These are phyloP conservation scores for Geotrichum aggregatum DNA, from an alignment of 1,139 yeast genomes.

Conservation along the genomic window DNA sequence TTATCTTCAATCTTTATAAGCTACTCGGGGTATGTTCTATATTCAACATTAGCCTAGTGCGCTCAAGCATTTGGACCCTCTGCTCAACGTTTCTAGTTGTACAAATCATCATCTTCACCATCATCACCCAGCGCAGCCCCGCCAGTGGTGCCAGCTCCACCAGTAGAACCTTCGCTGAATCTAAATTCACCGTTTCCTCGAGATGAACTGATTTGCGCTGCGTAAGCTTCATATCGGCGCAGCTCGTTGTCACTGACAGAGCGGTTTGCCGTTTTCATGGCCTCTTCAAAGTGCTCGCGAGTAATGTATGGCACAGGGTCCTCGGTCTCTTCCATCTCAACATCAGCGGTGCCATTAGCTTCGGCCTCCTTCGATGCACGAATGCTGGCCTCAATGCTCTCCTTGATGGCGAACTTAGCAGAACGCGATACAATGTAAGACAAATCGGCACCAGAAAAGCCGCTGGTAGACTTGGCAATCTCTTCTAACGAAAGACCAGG, in stretches of 20 bases:
- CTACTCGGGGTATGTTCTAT: neutral
- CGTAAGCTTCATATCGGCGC: constrained; percentile 97
- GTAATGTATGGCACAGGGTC: constrained; percentile 96
- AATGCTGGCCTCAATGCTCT: constrained; percentile 78
- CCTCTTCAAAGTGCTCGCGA: constrained; percentile 92
- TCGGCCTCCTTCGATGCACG: constrained; percentile 47
- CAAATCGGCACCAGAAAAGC: constrained; percentile 99
- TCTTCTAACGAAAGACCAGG: constrained; percentile 87
- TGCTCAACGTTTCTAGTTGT: constrained; percentile 49
- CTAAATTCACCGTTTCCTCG: constrained; percentile 65
- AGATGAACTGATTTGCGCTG: constrained; percentile 92
- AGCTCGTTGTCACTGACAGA: constrained; percentile 95
- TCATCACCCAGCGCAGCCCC: constrained; percentile 62
- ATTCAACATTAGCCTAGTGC: neutral
- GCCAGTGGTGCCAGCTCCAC: constrained; percentile 40
- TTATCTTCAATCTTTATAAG: neutral
- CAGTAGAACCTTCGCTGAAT: constrained; percentile 37
- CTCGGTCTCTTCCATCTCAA: constrained; percentile 48
- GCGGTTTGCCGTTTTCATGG: constrained; percentile 98
- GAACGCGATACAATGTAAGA: constrained; percentile 96
- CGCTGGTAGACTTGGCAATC: constrained; percentile 89
- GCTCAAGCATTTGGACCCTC: neutral
- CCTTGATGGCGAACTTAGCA: constrained; percentile 97
- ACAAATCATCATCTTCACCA: constrained; percentile 92
- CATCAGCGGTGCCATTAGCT: constrained; percentile 56